Evolutionary conservation across 805 yeast genomes (phyloP).

Genomic region (Lipomyces orientalis): DNA sequence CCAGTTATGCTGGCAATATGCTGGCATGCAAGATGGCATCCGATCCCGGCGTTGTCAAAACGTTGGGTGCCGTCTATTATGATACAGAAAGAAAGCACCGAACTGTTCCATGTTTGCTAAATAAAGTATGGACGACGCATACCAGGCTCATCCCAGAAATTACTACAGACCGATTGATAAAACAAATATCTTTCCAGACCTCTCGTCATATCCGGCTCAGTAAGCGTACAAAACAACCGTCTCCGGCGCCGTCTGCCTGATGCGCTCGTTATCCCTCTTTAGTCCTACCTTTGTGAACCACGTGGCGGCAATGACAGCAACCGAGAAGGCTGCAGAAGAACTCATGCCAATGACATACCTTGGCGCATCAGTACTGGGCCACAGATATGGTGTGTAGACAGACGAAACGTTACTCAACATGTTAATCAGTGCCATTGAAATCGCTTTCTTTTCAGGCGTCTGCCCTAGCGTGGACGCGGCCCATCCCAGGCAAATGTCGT

Average conservation of each 20-base stretch:
- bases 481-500: slow-evolving; percentile 30
- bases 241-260: slow-evolving; percentile 20
- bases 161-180: no score
- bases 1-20: no score
- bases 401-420: slow-evolving; percentile 25
- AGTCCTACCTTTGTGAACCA: slow-evolving; percentile 8
- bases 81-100: no score
- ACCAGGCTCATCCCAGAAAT: no score
- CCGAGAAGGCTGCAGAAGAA: slow-evolving; percentile 22
- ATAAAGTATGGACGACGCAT: no score
- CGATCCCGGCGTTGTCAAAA: no score
- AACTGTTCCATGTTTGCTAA: no score
- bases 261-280: slow-evolving; percentile 22
- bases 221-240: slow-evolving; percentile 24
- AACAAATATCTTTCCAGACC: no score
- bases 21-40: no score
- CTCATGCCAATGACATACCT: slow-evolving; percentile 22
- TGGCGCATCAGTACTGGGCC: slow-evolving; percentile 18
- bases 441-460: slow-evolving; percentile 53
- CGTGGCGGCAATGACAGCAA: slow-evolving; percentile 11
- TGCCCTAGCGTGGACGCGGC: slow-evolving; percentile 48
- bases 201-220: neutral
- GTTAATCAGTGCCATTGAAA: slow-evolving; percentile 51
- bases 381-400: slow-evolving; percentile 29
- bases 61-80: no score